Evolutionary conservation across 106 monocot species (phyloP), one percentile per base, ranked within the genome.

Genomic region (Apostasia ramifera): DNA sequence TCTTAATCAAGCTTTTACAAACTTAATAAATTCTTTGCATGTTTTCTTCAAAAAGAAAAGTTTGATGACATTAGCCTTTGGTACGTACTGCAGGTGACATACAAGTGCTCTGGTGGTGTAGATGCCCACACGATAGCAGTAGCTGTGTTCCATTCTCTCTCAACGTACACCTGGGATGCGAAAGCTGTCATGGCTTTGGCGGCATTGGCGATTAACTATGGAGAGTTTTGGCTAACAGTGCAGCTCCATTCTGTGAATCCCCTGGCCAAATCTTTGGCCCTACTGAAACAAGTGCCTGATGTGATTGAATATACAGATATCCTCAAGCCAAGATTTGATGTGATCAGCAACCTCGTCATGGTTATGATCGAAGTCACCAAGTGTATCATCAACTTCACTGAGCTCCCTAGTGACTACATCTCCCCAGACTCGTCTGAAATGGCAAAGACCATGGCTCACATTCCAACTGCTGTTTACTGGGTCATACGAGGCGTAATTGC

Each of bases 401-500:
- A 84, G 43, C 82, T 91, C 11, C 91, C 91, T 8, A 8, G 75
- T 0, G 84, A 87, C 61, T 80, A 87, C 71, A 79, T 91, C 44
- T 44, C 60, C 1, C 37, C 74, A 5, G 87, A 91, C 61, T 61
- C 74, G 0, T 67, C 82, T 0, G 82, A 84, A 51, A 78, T 87
- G 67, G 5, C 67, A 57, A 75, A 11, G 61, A 79, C 91, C 14
- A 67, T 84, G 77, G 54, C 61, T 3, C 82, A 87, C 64, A 87
- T 91, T 53, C 91, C 91, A 13, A 84, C 91, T 7, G 91, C 87
- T 0, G 87, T 82, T n/a, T 91, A 87, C 66, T 91, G 91, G 91
- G 68, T 70, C 45, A 73, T 84, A 14, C 71, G 91, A 68, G 66
- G 84, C 46, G 64, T 78, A 7, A 63, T 87, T 10, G 84, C 91